phyloP scores from a whole-genome alignment of 1,139 yeast genomes.

The Magnusiomyces suaveolens region DNA sequence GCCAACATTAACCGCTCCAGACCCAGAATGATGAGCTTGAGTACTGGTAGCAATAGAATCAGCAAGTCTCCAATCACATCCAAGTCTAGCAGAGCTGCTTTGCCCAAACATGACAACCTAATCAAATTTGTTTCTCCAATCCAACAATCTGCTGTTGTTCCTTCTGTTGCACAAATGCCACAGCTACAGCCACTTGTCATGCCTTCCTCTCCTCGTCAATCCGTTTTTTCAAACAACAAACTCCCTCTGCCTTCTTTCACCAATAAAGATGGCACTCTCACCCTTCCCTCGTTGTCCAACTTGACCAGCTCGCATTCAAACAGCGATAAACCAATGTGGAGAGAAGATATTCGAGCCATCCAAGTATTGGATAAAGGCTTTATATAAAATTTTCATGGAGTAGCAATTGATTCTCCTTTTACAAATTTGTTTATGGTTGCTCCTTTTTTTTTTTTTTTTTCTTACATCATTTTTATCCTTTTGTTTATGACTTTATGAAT shows the following conservation, averaged over 20 bases:
- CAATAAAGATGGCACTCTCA: not conserved
- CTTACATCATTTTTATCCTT: too few species aligned
- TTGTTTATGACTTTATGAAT: not conserved
- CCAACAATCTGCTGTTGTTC: not conserved
- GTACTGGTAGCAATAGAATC: not conserved
- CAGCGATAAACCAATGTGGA: constrained; percentile 18
- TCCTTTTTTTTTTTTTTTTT: not conserved
- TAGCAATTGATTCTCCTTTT: not conserved
- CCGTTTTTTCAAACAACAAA: not conserved
- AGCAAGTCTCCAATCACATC: not conserved
- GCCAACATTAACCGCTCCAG: not conserved
- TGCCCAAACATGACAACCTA: not conserved
- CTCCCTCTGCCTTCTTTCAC: not conserved
- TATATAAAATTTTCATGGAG: constrained; percentile 7
- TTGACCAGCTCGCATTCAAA: not conserved
- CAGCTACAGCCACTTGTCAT: not conserved
- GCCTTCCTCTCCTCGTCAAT: not conserved
- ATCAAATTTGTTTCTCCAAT: not conserved
- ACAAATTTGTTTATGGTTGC: not conserved
- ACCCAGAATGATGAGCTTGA: not conserved
- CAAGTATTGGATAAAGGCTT: constrained; percentile 27
- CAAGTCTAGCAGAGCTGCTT: not conserved
- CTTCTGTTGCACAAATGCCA: not conserved
- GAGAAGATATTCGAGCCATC: constrained; percentile 29
- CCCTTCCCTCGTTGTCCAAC: not conserved